Base-by-base conservation (phyloP, 1,139 yeast genomes). In the Geotrichum reessii region DNA sequence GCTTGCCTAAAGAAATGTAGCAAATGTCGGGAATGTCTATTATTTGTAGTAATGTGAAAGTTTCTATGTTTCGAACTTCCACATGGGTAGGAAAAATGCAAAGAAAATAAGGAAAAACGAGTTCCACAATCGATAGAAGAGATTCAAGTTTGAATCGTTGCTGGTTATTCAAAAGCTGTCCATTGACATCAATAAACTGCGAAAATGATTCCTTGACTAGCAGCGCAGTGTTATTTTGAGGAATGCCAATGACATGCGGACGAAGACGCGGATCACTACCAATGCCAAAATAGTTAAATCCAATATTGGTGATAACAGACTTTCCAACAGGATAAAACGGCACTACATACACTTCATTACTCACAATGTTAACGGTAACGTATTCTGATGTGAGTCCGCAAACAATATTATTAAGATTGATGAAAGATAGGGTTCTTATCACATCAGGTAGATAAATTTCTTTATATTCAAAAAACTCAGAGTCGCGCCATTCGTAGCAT, bases 401-500 rank as follows among this genome's bases (percentile, higher is more conserved):
- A 1, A 75, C 66, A 7, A 76, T 61, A 22, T 64, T 67, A 46
- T 73, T 71, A n/a, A 69, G 64, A 52, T 69, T 68, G 44, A 76
- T 61, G 62, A 76, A 77, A 27, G 72, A 71, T 14, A 76, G 46
- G 11, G 69, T 62, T 51, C 69, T 68, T 22, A 75, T 69, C 42
- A 71, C 66, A 56, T 77, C 80, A 12, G 71, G 70, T 21, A 76
- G 57, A 27, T 65, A 64, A 49, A 74, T 69, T 53, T 75, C 78
- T 27, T 65, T 66, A 42, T 63, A 65, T 25, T 66, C 66, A 12
- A 60, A 60, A 47, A 70, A 69, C 57, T 72, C 74, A 12, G 69
- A 61, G 57, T 73, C 74, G 52, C 67, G 62, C 79, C 79, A 77
- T 55, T 72, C 71, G 62, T 73, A 71, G 19, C 75, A 65, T 5